Evolutionary conservation across 495 filamentous ascomycete species (phyloP), one percentile per base, ranked within the genome.

Genomic region (Letharia columbiana): DNA sequence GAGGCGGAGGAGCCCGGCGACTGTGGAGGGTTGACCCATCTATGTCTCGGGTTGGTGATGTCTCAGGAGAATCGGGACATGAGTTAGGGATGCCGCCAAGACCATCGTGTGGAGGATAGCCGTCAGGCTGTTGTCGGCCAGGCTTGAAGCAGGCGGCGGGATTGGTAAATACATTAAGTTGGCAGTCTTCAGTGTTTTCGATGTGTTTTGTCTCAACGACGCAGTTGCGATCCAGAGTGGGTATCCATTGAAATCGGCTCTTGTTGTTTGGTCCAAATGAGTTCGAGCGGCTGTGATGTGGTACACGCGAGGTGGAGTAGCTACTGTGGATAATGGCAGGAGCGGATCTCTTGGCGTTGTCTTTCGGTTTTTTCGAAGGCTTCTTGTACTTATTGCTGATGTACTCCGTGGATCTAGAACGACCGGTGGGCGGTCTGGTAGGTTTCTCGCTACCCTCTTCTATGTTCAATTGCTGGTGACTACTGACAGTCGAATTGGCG

Each of bases 401-500:
- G 44, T 72, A 70, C 18, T 71, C 67, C 4, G 66, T 68, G 3
- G 71, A 72, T 61, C 70, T 72, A 28, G 71, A 69, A 35, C 71
- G 71, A 42, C 67, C 67, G 44, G 64, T 39, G 15, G 61, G 63
- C 18, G 71, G 58, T 61, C 60, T 62, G n/a, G 33, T 4, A 39
- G 39, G 60, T 57, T 67, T 67, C 20, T 70, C 68, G 31, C 58
- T 58, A 39, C 67, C 71, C 23, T 72, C 71, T 35, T 72, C 66
- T 33, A 72, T 66, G 28, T 68, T 57, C 28, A 72, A 63, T 17
- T 69, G 62, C 68, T 70, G 68, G 58, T 68, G 66, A 35, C 52
- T 67, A 60, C 60, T 71, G 44, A 72, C 71, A 17, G 71, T 70
- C 11, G 71, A 71, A 33, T 71, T 71, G 70, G 71, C 69, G 15